Evolutionary conservation across 2,329 filamentous ascomycete species (phyloP).

Genomic region (Ophiocordyceps sinensis): DNA sequence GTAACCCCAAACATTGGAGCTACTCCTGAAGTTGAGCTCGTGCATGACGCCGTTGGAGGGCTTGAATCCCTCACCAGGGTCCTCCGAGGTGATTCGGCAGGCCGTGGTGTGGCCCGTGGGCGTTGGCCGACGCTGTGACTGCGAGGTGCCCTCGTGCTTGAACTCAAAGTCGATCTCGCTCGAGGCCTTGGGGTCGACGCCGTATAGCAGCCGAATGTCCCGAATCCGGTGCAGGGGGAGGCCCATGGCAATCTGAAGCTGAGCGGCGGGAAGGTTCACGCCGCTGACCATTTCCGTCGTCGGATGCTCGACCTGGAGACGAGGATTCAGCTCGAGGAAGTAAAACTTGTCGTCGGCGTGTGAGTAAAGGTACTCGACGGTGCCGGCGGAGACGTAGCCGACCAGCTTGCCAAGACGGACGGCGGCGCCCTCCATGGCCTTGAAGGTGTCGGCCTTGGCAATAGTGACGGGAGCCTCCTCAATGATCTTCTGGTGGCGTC

Average conservation of each 20-base stretch:
- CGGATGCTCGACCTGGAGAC: constrained; percentile 98
- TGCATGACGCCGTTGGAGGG: constrained; percentile 98
- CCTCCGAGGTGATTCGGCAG: constrained; percentile 97
- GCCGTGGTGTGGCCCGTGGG: constrained; percentile 96
- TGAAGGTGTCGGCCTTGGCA: constrained; percentile 77
- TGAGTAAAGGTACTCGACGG: constrained; percentile 97
- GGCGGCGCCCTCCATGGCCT: constrained; percentile 90
- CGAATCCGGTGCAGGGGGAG: constrained; percentile 87
- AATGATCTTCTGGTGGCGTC: constrained; percentile 98
- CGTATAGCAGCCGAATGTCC: constrained; percentile 92
- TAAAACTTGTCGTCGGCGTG: constrained; percentile 98
- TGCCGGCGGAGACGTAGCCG: constrained; percentile 96
- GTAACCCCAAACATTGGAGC: constrained; percentile 99
- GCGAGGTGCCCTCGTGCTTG: constrained; percentile 66
- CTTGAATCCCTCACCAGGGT: constrained; percentile 98
- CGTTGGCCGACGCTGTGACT: constrained; percentile 76
- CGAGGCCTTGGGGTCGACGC: constrained; percentile 75
- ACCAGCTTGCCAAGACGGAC: constrained; percentile 88
- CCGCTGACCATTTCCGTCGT: constrained; percentile 99
- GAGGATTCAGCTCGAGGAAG: constrained; percentile 95
- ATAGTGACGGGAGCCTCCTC: constrained; percentile 98
- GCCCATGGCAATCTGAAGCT: constrained; percentile 98
- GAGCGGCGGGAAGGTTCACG: constrained; percentile 90
- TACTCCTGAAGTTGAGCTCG: constrained; percentile 96
- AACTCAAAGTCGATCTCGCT: constrained; percentile 96